Base-by-base conservation (phyloP, 805 yeast genomes). In the Wickerhamomyces rabaulensis region DNA sequence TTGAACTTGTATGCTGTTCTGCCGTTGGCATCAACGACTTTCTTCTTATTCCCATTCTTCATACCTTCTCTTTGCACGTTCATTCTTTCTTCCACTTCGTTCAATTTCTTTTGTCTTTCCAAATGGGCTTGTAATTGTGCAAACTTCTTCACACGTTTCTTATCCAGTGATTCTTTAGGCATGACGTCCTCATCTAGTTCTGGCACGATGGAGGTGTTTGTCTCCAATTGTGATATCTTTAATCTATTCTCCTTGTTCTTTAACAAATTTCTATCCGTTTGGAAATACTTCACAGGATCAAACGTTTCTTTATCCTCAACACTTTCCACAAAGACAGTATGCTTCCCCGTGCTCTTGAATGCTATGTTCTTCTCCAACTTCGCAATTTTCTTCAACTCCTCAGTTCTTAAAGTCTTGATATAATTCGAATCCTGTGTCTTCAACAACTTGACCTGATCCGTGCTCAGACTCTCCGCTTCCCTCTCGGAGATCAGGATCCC, bases 341-440 rank as follows among this genome's bases (percentile, higher is more conserved):
- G 98, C 31, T 77, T 77, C 2, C 95, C 95, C 19, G 63, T 65
- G n/a, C 84, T 72, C 46, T 72, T 68, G 57, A 82, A 80, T 33
- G 69, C 67, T 47, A 81, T 58, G 13, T 66, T 68, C 23, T 75
- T 66, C 20, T 65, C 63, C 31, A 64, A 54, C 60, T 78, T 82
- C 41, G 77, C 80, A 27, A 89, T 76, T 62, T 85, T 81, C 33
- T 72, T 73, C 50, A 74, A 53, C 63, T 92, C 97, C 51, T 80
- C 77, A 50, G 79, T 78, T 55, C 91, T 74, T 64, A 88, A 66
- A 8, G 95, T 86, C 51, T 87, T 79, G 45, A 94, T 75, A 64
- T 94, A 94, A 48, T 87, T 88, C 21, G 84, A 75, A 67, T 94
- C 99, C 67, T 94, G 99, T 0, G 96, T 82, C 66, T 92, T 92